These are phyloP conservation scores for Acer yangbiense DNA, from an alignment of 345 rosid species.

Conservation along the genomic window DNA sequence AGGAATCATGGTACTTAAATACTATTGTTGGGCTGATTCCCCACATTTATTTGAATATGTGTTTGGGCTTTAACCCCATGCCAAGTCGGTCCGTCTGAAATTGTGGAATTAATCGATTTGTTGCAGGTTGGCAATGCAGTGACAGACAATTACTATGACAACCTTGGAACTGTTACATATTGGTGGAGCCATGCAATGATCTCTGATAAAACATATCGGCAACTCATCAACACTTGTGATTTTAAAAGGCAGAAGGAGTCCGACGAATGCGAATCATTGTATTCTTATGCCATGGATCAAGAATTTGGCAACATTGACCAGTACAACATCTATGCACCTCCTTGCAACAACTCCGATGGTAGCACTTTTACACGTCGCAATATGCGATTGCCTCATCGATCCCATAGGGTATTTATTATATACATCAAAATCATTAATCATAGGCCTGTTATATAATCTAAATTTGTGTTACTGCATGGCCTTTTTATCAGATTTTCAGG, in stretches of 20 bases:
- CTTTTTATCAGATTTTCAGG: constrained; percentile 48
- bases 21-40: not conserved
- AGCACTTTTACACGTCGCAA: constrained; percentile 40
- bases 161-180: constrained; percentile 90
- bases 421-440: not conserved
- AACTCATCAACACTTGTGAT: constrained; percentile 81
- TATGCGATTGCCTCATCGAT: constrained; percentile 71
- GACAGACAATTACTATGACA: constrained; percentile 89
- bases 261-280: constrained; percentile 83
- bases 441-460: too few relatives aligned
- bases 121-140: constrained; percentile 96
- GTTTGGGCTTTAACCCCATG: not conserved
- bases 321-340: constrained; percentile 88
- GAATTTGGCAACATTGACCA: constrained; percentile 98
- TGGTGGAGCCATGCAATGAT: constrained; percentile 99
- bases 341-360: constrained; percentile 86
- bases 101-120: too few relatives aligned
- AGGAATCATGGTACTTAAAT: constrained; percentile 71
- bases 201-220: constrained; percentile 78
- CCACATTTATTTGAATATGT: not conserved
- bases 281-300: constrained; percentile 87
- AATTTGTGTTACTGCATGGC: not conserved
- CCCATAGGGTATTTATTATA: constrained; percentile 41
- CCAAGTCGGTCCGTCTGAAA: too few relatives aligned
- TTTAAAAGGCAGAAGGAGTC: constrained; percentile 80